Evolutionary conservation across 176 grass and related monocot species (phyloP), one percentile per base, ranked within the genome.

Genomic region (Musa acuminata): DNA sequence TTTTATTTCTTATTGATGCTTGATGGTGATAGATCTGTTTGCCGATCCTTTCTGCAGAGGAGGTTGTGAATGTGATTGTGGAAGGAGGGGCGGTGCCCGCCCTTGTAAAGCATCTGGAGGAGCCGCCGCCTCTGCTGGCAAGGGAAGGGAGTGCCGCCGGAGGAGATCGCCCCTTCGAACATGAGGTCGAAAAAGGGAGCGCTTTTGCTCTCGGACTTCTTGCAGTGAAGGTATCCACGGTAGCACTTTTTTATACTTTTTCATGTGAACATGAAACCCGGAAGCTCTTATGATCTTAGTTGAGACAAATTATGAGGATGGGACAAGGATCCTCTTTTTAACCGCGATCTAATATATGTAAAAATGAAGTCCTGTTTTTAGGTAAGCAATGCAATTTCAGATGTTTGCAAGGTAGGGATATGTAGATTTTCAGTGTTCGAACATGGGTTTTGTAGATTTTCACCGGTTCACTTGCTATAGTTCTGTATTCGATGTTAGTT

Each of bases 131-230:
- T 2, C 16, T 78, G 68, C 81, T 57, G 20, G 25, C 22, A 63
- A 68, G 52, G 49, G 76, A 55, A 51, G 75, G 17, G n/a, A 64
- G 17, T 77, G 6, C 52, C 17, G 21, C 60, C 14, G 67, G 86
- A 65, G 88, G 75, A 76, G 90, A 90, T 52, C 75, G 86, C 13
- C 91, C 88, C 48, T 95, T 86, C 50, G 91, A 99, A 80, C 96
- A 95, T 69, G 96, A 99, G 79, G 91, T 99, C 12, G 96, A 99
- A 84, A 99, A 99, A 76, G 96, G 96, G 19, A 80, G 91, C 57
- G 96, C 96, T 64, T 99, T 99, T 72, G 91, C 91, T 73, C 90
- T 99, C 6, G 96, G 96, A 27, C 96, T 99, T 77, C 91, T 99
- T 13, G 91, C 96, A 24, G 96, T 99, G 51, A 99, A 99, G 96